A percentile compares a stretch with the other conserved stretches of the same genome.
Evolutionary conservation across 2,329 filamentous ascomycete genomes (phyloP).

Genomic region (Beauveria sp.): DNA sequence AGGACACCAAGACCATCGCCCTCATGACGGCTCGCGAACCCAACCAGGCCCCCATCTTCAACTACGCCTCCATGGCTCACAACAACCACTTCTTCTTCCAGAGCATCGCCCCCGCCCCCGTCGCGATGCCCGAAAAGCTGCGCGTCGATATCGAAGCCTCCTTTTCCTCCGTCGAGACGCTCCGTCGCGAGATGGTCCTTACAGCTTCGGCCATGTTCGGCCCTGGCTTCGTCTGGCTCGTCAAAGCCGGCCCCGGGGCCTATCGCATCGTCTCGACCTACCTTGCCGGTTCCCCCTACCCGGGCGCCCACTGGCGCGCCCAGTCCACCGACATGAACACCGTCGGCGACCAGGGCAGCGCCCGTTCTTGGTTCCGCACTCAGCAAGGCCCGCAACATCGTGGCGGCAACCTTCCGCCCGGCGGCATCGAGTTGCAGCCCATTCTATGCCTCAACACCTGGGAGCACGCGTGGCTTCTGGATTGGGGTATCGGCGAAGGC

Average conservation of each 20-base stretch:
- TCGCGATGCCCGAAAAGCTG: constrained; percentile 49
- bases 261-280: constrained; percentile 79
- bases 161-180: constrained; percentile 77
- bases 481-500: constrained; percentile 56
- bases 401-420: constrained; percentile 44
- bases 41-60: constrained; percentile 73
- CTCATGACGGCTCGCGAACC: constrained; percentile 74
- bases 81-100: constrained; percentile 85
- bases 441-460: constrained; percentile 91
- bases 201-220: constrained; percentile 91
- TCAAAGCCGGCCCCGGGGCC: constrained; percentile 45
- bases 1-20: constrained; percentile 58
- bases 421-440: constrained; percentile 62
- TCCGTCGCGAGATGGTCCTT: constrained; percentile 70
- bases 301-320: constrained; percentile 72
- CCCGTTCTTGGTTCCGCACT: constrained; percentile 31
- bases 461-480: constrained; percentile 86
- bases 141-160: constrained; percentile 53
- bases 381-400: constrained; percentile 21
- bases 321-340: constrained; percentile 66
- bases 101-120: constrained; percentile 35
- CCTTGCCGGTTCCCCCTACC: constrained; percentile 81
- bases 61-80: constrained; percentile 91
- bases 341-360: constrained; percentile 31
- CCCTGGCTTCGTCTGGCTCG: constrained; percentile 94